Conservation (phyloP, 306 rosid genomes). For the Erythrophleum fordii region DNA sequence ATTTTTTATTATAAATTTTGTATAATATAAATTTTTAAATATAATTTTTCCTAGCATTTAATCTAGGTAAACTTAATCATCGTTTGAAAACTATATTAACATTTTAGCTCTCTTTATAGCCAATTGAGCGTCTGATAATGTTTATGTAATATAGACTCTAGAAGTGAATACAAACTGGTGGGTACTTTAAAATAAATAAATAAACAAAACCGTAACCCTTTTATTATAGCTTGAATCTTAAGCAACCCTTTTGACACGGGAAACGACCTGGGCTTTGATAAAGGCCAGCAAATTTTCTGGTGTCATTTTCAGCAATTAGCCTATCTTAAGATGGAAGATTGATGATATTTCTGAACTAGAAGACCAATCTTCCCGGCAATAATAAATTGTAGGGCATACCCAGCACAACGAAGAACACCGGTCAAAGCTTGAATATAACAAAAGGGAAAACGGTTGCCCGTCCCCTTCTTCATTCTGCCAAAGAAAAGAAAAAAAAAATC, state of each 20-base stretch:
- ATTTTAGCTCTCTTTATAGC: too few relatives aligned
- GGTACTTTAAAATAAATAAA: too few relatives aligned
- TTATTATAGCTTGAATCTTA: not conserved
- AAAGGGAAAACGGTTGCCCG: not conserved
- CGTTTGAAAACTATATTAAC: too few relatives aligned
- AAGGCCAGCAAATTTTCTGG: not conserved
- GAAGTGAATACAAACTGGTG: not conserved
- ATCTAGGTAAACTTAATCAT: too few relatives aligned
- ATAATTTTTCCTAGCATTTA: too few relatives aligned
- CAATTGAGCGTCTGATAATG: not conserved
- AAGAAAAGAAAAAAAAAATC: not conserved
- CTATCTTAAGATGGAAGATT: not conserved
- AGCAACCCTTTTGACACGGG: not conserved
- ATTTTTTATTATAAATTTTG: too few relatives aligned
- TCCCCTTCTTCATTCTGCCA: not conserved
- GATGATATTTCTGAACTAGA: constrained; percentile 5
- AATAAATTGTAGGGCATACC: constrained; percentile 1
- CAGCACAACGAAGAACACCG: constrained; percentile 25
- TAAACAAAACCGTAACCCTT: not conserved
- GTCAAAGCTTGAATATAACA: constrained; percentile 19
- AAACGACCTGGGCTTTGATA: not conserved
- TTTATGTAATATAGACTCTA: not conserved
- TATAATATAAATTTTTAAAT: too few relatives aligned
- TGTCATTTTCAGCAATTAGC: not conserved
- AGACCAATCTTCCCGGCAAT: not conserved